These are phyloP conservation scores for Pseudozyma thailandica DNA, from an alignment of 1,284 basidiomycete genomes.

Conservation along the genomic window DNA sequence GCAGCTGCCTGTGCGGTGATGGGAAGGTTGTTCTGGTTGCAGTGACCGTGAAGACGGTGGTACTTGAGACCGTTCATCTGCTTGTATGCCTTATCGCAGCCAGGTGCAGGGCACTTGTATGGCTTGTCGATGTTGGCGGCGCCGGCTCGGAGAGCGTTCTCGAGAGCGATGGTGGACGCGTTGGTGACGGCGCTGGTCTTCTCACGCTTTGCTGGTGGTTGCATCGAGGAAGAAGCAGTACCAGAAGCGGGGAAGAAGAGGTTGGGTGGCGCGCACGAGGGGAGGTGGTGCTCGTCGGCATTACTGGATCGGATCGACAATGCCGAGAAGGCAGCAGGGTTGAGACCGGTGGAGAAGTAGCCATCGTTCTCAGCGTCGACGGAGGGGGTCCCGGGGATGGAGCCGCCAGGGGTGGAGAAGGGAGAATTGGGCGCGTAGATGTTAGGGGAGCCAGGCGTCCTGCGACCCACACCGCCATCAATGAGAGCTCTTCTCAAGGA, in stretches of 20 bases:
- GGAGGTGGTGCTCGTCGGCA: conserved; percentile 60
- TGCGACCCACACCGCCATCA: conserved; percentile 62
- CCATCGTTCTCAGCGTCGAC: conserved; percentile 58
- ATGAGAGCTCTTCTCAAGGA: conserved; percentile 65
- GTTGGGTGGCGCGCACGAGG: conserved; percentile 67
- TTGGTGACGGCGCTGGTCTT: conserved; percentile 43
- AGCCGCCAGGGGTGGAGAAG: conserved; percentile 65
- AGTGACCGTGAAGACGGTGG: conserved; percentile 92
- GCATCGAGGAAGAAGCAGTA: conserved; percentile 34
- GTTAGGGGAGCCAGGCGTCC: conserved; percentile 50
- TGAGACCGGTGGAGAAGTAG: conserved; percentile 56
- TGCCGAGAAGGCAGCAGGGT: conserved; percentile 62
- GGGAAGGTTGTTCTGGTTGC: conserved; percentile 70
- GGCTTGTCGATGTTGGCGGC: conserved; percentile 75
- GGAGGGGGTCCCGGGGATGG: conserved; percentile 62
- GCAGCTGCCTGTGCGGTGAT: conserved; percentile 44
- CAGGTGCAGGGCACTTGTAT: conserved; percentile 94
- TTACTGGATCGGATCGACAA: conserved; percentile 58
- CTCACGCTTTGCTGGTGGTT: conserved; percentile 62
- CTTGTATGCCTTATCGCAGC: conserved; percentile 98
- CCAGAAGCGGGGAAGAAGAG: conserved; percentile 67
- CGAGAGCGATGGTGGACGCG: conserved; percentile 35
- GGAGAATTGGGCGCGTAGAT: conserved; percentile 65
- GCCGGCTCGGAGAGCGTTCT: conserved; percentile 33
- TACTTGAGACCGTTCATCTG: conserved; percentile 97